Base-by-base conservation (phyloP, 2,329 filamentous ascomycete genomes). In the Xylariaceae sp. region DNA sequence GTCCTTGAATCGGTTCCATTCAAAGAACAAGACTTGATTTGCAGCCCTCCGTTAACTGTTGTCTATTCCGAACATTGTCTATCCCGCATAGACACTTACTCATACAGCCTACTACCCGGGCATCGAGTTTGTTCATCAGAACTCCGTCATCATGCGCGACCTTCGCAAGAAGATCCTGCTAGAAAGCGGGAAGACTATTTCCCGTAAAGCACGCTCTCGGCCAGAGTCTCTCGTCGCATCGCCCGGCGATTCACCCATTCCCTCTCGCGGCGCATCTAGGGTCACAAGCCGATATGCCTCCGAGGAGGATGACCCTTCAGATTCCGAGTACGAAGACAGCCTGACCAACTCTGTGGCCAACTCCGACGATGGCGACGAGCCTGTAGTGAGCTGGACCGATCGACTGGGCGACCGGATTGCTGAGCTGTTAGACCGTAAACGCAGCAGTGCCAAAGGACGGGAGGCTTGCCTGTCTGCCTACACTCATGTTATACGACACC, bases 371-470 rank as follows among this genome's bases (percentile, higher is more conserved):
- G 86, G 86, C 42, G 77, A 87, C 37, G 80, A 82, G 7, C 77
- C 80, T 30, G 72, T 78, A 15, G 73, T 79, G 53, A 80, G 80
- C 30, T 89, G 88, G 82, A 81, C 85, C 51, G 75, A 82, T 13
- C 81, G 84, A 58, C 75, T 92, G 39, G 77, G 80, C 34, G 82
- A 86, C 62, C 83, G 87, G 59, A 85, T 95, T 63, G 80, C 87
- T 52, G 85, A 89, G 65, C 82, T 96, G 34, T 79, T 88, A 57
- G 80, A 83, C 62, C 86, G 89, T 67, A 96, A 95, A 79, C 85
- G 88, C 65, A 90, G 87, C 73, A 91, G 86, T 65, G 83, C 81
- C 23, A 83, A 89, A 63, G 84, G 85, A 18, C 84, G 91, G 55
- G 88, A 91, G 67, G 78, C 83, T 47, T 82, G 81, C 35, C 76